phyloP scores from a whole-genome alignment of 2,329 filamentous ascomycete genomes.

The Colletotrichum falcatum region DNA sequence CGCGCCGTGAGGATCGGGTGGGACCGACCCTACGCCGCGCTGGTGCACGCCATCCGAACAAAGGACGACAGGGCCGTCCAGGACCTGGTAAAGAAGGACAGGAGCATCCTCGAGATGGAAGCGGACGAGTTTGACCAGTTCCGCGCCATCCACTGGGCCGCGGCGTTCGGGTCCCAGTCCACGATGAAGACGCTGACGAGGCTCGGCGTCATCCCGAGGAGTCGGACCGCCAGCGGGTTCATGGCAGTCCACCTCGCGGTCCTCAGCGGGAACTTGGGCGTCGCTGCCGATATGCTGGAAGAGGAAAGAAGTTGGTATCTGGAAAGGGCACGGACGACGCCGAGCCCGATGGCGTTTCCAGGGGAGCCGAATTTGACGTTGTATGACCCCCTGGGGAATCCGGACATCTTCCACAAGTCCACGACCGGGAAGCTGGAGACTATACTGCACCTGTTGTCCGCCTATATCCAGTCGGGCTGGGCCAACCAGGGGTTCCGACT shows the following conservation, averaged over 20 bases:
- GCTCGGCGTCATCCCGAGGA: constrained; percentile 5
- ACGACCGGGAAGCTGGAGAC: constrained; percentile 7
- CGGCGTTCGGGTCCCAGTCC: background rate
- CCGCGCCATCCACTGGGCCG: constrained; percentile 24
- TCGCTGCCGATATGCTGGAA: constrained; percentile 12
- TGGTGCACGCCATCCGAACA: constrained; percentile 4
- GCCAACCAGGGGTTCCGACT: background rate
- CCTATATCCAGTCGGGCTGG: background rate
- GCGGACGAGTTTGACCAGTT: constrained; percentile 19
- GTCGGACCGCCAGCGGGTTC: constrained; percentile 2
- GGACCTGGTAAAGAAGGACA: background rate
- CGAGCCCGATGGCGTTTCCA: background rate
- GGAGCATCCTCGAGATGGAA: background rate
- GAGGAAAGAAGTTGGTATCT: background rate
- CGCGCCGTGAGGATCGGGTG: background rate
- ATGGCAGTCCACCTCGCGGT: constrained; percentile 29
- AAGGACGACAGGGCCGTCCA: background rate
- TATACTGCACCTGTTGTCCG: constrained; percentile 3
- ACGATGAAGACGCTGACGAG: constrained; percentile 11
- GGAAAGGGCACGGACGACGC: accelerated
- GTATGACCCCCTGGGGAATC: background rate
- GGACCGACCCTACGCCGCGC: constrained; percentile 10
- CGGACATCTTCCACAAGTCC: constrained; percentile 11
- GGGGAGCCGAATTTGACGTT: background rate
- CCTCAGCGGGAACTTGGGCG: background rate